Base-by-base conservation (phyloP, 768 basidiomycete species). In the Heimioporus sp. region DNA sequence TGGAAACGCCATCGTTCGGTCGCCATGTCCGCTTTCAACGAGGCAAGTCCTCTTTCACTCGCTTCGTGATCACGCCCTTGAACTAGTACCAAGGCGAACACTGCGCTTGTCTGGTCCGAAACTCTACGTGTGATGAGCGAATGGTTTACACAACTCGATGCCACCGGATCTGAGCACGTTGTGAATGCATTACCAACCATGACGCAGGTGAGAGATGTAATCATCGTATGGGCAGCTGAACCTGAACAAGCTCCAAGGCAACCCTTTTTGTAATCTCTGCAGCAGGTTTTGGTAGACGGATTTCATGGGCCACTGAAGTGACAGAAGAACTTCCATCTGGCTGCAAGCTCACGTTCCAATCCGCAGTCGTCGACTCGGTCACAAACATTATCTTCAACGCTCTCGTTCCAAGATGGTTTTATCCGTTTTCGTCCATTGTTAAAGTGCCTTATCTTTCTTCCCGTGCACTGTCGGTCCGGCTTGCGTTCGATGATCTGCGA, bases 1-100 rank as follows among this genome's bases (percentile, higher is more conserved):
- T 81, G 79, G 79, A 75, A 75, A 46, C 67, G 76, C 2, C 78
- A 80, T 54, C 69, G 77, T 39, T 63, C 59, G 10, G 66, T 77
- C 1, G 66, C 76, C 19, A 78, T 75, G 48, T 72, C 76, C 12
- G 80, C 80, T 1, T 81, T 81, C 62, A 78, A 72, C 42, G 80
- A 80, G 65, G 79, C 67, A 49, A 43, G 62, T 41, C 15, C 21
- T 11, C 21, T 17, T 37, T n/a, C 15, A 10, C 15, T 13, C 21
- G 35, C 35, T 13, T 35, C n/a, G n/a, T 16, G 16, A 13, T 35
- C 6, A 16, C 16, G 15, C 16, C 5, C 16, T 13, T 51, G 20
- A 59, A 0, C 34, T 30, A 1, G 8, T 35, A 2, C 2, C 32
- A 49, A 80, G 78, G 69, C 72, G 11, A 77, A 80, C 34, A 68